Evolutionary conservation across 2,329 filamentous ascomycete species (phyloP).

Genomic region (Dothideomycetes sp.): DNA sequence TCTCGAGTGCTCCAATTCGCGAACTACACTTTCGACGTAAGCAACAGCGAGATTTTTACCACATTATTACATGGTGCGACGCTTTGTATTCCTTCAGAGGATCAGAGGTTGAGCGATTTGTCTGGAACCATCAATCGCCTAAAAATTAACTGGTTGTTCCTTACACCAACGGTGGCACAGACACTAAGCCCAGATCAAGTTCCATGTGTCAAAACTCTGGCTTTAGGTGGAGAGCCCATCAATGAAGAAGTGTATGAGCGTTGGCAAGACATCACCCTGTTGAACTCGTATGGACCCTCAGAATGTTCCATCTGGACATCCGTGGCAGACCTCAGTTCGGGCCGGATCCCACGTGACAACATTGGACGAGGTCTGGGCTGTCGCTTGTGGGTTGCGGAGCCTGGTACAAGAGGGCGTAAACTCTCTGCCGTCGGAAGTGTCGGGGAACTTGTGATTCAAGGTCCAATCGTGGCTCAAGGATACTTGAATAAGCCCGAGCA

Average conservation of each 20-base stretch:
- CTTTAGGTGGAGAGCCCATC: neutral
- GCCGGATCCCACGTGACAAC: too few species aligned
- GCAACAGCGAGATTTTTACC: neutral
- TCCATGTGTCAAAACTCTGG: neutral
- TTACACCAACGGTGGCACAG: neutral
- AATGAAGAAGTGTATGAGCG: neutral
- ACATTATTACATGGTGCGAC: neutral
- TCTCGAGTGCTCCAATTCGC: neutral
- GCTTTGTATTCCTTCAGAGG: neutral
- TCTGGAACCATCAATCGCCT: neutral
- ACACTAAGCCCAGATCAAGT: neutral
- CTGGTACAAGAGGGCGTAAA: slow-evolving; percentile 16
- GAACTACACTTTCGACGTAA: neutral
- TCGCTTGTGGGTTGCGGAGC: slow-evolving; percentile 12
- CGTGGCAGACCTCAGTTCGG: too few species aligned
- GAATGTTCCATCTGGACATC: neutral
- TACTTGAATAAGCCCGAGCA: neutral
- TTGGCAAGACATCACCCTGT: too few species aligned
- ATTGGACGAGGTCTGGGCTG: neutral
- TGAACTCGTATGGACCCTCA: neutral
- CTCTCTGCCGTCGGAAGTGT: slow-evolving; percentile 31
- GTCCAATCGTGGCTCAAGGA: neutral
- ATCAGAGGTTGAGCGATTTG: neutral
- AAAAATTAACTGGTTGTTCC: neutral
- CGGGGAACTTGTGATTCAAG: slow-evolving; percentile 12